Base-by-base conservation (phyloP, 768 basidiomycete genomes). In the Psilocybe cubensis region DNA sequence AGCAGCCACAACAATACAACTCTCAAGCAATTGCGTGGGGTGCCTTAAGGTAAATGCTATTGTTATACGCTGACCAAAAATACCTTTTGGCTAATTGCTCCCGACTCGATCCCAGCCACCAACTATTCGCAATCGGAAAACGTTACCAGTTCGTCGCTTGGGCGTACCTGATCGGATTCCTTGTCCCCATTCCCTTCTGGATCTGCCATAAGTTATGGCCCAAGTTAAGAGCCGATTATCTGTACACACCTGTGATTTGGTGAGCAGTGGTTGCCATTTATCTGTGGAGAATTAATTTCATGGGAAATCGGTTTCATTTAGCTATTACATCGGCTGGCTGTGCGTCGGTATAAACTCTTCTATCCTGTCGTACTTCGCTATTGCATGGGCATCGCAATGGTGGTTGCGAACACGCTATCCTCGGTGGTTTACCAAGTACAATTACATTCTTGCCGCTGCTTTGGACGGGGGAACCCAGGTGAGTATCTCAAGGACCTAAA, bases 101-200 rank as follows among this genome's bases (percentile, higher is more conserved):
- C 33, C 35, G n/a, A 43, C 23, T 11, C 14, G n/a, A 38, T 43
- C 14, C 29, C 40, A 76, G 76, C 51, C 76, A 80, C 47, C 65
- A 79, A 45, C 67, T 79, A 11, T 80, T 79, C 49, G 73, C 76
- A 10, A 66, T 73, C 17, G 75, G 76, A n/a, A 70, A 76, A 47
- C 68, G 76, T 17, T 83, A 83, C 67, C 73, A 80, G 52, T 80
- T 80, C 68, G 81, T 83, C 38, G 75, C 82, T 1, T 76, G 74
- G 72, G 74, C 75, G 1, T 80, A 80, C 61, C 44, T 79, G 23
- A 62, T 82, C 48, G 83, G 83, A 8, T 76, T 85, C 56, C 66
- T 76, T 40, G 74, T 81, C 2, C 83, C 83, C 1, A 63, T 85
- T 35, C 83, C 82, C 1, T 83, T 83, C 76, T 83, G 79, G 80